Evolutionary conservation across 768 basidiomycete species (phyloP), one percentile per base, ranked within the genome.

Genomic region (Cystobasidium onofrii): DNA sequence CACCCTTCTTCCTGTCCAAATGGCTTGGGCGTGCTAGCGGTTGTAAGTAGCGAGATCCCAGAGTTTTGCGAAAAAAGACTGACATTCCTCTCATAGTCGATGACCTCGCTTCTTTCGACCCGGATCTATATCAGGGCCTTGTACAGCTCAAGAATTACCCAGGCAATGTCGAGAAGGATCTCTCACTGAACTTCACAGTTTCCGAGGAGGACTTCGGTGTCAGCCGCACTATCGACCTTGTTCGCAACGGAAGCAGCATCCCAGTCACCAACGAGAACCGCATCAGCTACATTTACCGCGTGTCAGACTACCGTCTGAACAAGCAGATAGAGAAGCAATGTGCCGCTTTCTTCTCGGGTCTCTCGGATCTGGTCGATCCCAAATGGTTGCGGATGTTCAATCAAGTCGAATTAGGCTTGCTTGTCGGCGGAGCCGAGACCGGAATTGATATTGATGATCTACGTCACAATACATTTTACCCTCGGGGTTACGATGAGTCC

Each of bases 311-410:
- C 80, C 88, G 88, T 50, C 84, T 99, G 52, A 94, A 87, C 79
- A 87, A 85, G 78, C 94, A 98, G 81, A 96, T 99, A 78, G 88
- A 88, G 79, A 80, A 27, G 46, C 77, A 79, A 44, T 81, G 80
- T 57, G 76, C 80, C 43, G 83, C 84, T 0, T 84, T 99, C 83
- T 96, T 97, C 76, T 88, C 91, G 69, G 96, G 96, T 0, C 82
- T 99, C 54, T 89, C 89, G 18, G 91, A 94, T 76, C 90, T 98
- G 82, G 90, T 98, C 78, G 89, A 95, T 75, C 87, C 87, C 0
- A 90, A 90, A 78, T 97, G 90, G 91, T 84, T 95, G 25, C 83
- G 88, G 87, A 94, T 98, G 91, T 99, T 98, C 83, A 95, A 97
- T 80, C 94, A 95, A 76, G 90, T 91, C 79, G 96, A 98, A 81